Conservation (phyloP, 495 filamentous ascomycete genomes). For the Hypomontagnella submonticulosa region DNA sequence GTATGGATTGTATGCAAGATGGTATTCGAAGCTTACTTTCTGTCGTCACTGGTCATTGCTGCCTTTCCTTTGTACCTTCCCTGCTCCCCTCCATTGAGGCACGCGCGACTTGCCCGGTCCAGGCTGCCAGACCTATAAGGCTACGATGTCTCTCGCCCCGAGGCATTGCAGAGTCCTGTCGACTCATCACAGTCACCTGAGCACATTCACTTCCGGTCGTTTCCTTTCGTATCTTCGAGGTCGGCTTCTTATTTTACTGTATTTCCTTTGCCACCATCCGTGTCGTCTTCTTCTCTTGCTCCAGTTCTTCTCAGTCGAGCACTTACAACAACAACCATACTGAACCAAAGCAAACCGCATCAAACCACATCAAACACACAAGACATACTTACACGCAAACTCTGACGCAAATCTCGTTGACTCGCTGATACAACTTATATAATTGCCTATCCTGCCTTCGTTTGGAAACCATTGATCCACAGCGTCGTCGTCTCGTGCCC, state of each 20-base stretch:
- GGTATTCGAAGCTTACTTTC: slow-evolving; percentile 35
- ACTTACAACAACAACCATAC: slow-evolving; percentile 28
- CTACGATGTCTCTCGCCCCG: slow-evolving; percentile 50
- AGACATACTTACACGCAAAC: slow-evolving; percentile 19
- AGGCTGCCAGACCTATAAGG: slow-evolving; percentile 54
- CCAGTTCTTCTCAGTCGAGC: slow-evolving; percentile 16
- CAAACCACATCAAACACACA: slow-evolving; percentile 22
- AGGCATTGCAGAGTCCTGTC: slow-evolving; percentile 44
- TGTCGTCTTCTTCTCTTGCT: slow-evolving; percentile 36
- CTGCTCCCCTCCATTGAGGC: slow-evolving; percentile 28
- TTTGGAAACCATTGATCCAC: slow-evolving; percentile 36
- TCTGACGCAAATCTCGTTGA: slow-evolving; percentile 7
- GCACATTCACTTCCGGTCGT: slow-evolving; percentile 46
- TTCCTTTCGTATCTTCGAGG: slow-evolving; percentile 45
- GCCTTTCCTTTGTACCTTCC: slow-evolving; percentile 43
- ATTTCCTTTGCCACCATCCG: slow-evolving; percentile 33
- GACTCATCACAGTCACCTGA: slow-evolving; percentile 50
- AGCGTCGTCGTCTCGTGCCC: slow-evolving; percentile 3
- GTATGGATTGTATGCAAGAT: slow-evolving; percentile 28
- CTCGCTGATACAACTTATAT: slow-evolving; percentile 22
- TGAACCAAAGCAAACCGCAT: slow-evolving; percentile 19
- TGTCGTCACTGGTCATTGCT: slow-evolving; percentile 48
- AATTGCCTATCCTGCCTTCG: slow-evolving; percentile 32
- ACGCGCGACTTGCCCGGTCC: slow-evolving; percentile 37
- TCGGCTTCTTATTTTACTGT: slow-evolving; percentile 41